These are phyloP conservation scores for Rhizopogon vinicolor DNA, from an alignment of 768 basidiomycete genomes.

Conservation along the genomic window DNA sequence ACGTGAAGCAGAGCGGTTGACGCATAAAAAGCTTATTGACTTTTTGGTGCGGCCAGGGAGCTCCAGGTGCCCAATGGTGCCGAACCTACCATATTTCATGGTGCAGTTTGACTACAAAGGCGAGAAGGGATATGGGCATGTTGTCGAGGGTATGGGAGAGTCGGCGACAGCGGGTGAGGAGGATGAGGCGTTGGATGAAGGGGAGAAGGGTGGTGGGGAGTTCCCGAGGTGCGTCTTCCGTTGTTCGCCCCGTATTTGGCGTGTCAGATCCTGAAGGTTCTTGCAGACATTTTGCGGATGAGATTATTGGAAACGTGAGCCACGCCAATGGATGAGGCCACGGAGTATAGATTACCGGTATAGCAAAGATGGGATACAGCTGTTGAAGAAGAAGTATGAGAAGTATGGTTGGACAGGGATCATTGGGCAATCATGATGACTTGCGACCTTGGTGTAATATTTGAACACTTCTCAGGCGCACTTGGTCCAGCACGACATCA, in stretches of 20 bases:
- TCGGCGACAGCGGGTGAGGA: constrained; percentile 57
- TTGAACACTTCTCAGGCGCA: no score
- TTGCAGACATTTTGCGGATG: constrained; percentile 85
- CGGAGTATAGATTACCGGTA: constrained; percentile 63
- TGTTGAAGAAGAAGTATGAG: constrained; percentile 72
- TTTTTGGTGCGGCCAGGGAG: constrained; percentile 88
- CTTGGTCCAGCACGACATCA: no score
- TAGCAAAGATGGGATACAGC: constrained; percentile 64
- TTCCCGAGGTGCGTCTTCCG: constrained; percentile 67
- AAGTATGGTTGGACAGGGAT: constrained; percentile 80
- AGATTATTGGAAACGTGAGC: constrained; percentile 94
- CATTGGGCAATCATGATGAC: constrained; percentile 37
- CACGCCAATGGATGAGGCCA: constrained; percentile 82
- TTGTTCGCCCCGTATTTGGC: background rate
- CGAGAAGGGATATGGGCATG: constrained; percentile 96
- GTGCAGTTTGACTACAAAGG: constrained; percentile 98
- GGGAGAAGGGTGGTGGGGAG: constrained; percentile 86
- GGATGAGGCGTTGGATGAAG: constrained; percentile 69
- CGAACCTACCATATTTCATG: constrained; percentile 98
- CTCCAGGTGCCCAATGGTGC: constrained; percentile 92
- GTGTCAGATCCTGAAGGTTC: constrained; percentile 3
- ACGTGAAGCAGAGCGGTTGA: constrained; percentile 93
- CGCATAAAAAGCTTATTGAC: constrained; percentile 96
- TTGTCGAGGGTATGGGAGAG: constrained; percentile 87
- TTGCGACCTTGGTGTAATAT: background rate